Evolutionary conservation across 108 stramenopile species (phyloP).

Genomic region (Stephanodiscus triporus): DNA sequence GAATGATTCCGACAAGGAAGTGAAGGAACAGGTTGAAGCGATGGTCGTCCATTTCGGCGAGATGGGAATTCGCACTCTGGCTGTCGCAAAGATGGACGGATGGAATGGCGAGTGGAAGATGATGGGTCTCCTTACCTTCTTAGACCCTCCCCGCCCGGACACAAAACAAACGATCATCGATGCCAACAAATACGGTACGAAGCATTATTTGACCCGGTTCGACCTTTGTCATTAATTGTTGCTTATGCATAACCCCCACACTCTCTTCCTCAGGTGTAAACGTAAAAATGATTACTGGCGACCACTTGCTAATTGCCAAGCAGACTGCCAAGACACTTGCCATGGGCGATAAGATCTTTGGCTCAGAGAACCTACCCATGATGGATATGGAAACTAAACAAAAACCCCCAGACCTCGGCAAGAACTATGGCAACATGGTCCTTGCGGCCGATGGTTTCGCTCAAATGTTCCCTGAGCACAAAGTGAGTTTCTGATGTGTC

Average conservation of each 20-base stretch:
- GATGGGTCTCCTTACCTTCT: conserved; percentile 75
- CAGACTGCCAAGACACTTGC: conserved; percentile 68
- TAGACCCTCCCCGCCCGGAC: conserved; percentile 87
- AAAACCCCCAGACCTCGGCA: conserved; percentile 41
- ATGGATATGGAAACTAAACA: conserved; percentile 53
- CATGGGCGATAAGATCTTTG: conserved; percentile 66
- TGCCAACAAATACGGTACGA: conserved; percentile 45
- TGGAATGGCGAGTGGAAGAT: conserved; percentile 61
- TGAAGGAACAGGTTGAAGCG: conserved; percentile 49
- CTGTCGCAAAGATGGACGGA: conserved; percentile 59
- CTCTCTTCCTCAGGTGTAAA: conserved; percentile 43
- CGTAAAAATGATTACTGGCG: conserved; percentile 92
- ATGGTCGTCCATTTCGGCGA: conserved; percentile 65
- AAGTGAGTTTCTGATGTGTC: conserved; percentile 25
- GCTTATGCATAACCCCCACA: not conserved
- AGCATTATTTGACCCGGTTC: not conserved
- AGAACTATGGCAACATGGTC: conserved; percentile 46
- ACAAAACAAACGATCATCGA: conserved; percentile 71
- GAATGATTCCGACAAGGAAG: conserved; percentile 13
- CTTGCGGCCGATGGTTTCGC: conserved; percentile 63
- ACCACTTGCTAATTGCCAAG: conserved; percentile 77
- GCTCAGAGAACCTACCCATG: conserved; percentile 46
- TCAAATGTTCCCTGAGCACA: conserved; percentile 83
- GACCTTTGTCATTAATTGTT: not conserved
- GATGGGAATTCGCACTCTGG: conserved; percentile 70